Evolutionary conservation across 805 yeast genomes (phyloP).

Genomic region (Kuraishia capsulata): DNA sequence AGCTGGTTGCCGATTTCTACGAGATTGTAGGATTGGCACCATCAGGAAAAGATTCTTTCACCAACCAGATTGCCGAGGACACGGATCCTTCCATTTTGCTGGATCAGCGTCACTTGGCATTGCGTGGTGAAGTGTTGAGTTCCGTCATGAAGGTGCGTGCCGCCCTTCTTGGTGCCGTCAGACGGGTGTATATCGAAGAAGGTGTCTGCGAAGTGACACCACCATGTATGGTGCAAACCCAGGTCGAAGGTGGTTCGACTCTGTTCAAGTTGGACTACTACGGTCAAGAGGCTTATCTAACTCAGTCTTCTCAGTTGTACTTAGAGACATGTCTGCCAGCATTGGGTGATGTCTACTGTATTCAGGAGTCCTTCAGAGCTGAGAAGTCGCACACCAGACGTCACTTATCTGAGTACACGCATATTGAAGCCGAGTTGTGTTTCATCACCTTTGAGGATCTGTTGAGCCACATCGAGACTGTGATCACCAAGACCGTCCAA

Average conservation of each 20-base stretch:
- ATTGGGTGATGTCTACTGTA: constrained; percentile 93
- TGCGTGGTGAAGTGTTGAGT: constrained; percentile 91
- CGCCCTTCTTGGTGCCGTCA: constrained; percentile 56
- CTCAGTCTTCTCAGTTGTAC: constrained; percentile 95
- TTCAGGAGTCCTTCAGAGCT: constrained; percentile 98
- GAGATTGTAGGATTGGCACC: constrained; percentile 91
- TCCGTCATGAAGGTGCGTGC: constrained; percentile 95
- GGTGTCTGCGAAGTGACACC: constrained; percentile 88
- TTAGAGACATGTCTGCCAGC: constrained; percentile 95
- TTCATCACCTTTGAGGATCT: constrained; percentile 84
- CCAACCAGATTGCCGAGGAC: constrained; percentile 88
- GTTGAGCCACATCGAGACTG: constrained; percentile 73
- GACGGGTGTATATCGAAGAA: constrained; percentile 72
- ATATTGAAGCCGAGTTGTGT: constrained; percentile 89
- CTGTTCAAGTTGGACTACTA: constrained; percentile 88
- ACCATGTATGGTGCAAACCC: constrained; percentile 99
- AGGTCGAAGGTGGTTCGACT: constrained; percentile 99
- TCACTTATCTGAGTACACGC: constrained; percentile 95
- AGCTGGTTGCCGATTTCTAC: constrained; percentile 84
- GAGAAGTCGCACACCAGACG: constrained; percentile 98
- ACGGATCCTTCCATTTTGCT: constrained; percentile 89
- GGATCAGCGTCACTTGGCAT: constrained; percentile 92
- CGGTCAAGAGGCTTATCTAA: constrained; percentile 93
- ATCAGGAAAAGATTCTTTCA: constrained; percentile 88
- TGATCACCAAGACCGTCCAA: constrained; percentile 60